Evolutionary conservation across 169 alveolate genomes (phyloP).

Genomic region (Eimeria zaria): DNA sequence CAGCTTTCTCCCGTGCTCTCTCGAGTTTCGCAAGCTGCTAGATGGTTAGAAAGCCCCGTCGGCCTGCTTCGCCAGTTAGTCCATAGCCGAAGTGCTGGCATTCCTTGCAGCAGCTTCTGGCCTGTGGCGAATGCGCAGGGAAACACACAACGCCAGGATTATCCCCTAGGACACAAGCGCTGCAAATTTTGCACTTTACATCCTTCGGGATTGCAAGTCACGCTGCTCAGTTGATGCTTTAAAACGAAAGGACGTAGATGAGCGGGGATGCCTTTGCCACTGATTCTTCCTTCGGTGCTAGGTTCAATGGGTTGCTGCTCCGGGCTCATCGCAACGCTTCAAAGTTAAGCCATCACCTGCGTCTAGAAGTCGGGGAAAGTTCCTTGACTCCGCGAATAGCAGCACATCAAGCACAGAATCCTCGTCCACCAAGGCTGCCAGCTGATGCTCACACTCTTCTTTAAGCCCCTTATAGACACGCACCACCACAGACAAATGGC

Average conservation of each 20-base stretch:
- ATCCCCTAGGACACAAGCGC: too few relatives aligned
- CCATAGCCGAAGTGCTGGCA: slow-evolving; percentile 74
- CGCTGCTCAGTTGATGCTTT: not conserved
- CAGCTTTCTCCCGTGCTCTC: slow-evolving; percentile 52
- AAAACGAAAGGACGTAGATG: not conserved
- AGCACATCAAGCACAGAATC: slow-evolving; percentile 62
- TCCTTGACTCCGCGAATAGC: slow-evolving; percentile 62
- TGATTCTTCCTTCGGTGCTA: not conserved
- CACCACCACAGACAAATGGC: not conserved
- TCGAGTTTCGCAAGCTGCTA: not conserved
- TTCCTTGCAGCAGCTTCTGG: slow-evolving; percentile 67
- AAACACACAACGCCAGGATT: not conserved
- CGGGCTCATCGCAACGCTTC: not conserved
- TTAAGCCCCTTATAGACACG: slow-evolving; percentile 49
- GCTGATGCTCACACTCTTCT: slow-evolving; percentile 69
- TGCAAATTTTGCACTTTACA: not conserved
- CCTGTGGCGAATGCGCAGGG: slow-evolving; percentile 33
- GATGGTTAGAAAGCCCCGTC: not conserved
- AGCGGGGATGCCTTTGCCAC: not conserved
- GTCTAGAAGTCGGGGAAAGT: slow-evolving; percentile 52
- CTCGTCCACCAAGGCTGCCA: slow-evolving; percentile 44
- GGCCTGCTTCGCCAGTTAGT: slow-evolving; percentile 33
- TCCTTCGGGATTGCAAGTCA: not conserved
- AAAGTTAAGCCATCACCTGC: slow-evolving; percentile 29
- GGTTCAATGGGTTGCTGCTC: not conserved